A percentile compares a stretch with the other conserved stretches of the same genome.
Evolutionary conservation across 192 early-diverging fungal species (phyloP).

Genomic region (Phlyctochytrium arcticum): DNA sequence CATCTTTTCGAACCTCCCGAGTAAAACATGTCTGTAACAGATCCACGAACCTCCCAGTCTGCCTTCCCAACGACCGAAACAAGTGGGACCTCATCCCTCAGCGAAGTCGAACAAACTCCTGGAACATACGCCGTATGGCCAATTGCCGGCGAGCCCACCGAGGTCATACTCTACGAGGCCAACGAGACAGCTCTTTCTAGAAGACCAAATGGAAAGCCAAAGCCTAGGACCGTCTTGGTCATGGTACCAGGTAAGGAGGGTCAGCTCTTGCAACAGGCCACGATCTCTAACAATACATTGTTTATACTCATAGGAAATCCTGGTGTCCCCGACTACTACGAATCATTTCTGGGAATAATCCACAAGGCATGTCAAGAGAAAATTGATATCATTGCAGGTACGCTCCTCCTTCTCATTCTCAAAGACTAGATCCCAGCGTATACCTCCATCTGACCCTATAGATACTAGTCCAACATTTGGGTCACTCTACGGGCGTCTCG

Average conservation of each 20-base stretch:
- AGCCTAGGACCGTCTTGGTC: slow-evolving; percentile 13
- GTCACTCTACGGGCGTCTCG: slow-evolving; percentile 44
- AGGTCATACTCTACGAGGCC: no score
- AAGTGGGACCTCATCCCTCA: no score
- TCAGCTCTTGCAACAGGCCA: no score
- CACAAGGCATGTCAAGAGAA: not conserved
- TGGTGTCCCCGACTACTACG: slow-evolving; percentile 78
- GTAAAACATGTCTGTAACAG: no score
- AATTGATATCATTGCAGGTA: slow-evolving; percentile 5
- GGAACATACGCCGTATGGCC: slow-evolving; percentile 1
- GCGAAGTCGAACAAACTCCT: no score
- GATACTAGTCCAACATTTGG: slow-evolving; percentile 55
- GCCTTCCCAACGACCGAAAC: no score
- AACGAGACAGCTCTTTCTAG: no score
- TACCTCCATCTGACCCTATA: not conserved
- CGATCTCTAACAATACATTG: not conserved
- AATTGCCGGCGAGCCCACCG: not conserved
- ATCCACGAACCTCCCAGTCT: no score
- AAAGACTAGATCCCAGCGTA: no score
- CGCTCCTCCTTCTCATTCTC: no score
- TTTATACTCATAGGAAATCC: slow-evolving; percentile 63
- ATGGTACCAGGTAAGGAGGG: slow-evolving; percentile 13
- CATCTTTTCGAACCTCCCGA: no score
- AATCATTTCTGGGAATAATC: slow-evolving; percentile 55
- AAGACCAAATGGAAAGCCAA: no score